phyloP scores from a whole-genome alignment of 495 filamentous ascomycete species.

The Thozetella sp. region DNA sequence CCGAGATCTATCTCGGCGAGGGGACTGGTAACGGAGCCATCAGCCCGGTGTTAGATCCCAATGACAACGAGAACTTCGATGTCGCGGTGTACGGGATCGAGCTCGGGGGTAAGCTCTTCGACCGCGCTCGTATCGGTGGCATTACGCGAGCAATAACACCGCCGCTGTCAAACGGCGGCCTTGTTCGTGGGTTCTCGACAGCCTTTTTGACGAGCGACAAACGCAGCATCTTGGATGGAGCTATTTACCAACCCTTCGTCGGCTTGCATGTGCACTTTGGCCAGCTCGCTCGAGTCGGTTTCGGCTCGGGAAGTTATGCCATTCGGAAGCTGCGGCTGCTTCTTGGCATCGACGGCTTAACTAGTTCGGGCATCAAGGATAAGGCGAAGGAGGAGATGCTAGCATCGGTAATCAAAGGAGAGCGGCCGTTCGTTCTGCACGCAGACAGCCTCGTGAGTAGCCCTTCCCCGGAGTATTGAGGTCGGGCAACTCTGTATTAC shows the following conservation, averaged over 20 bases:
- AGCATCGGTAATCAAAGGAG: constrained; percentile 27
- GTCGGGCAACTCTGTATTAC: too few species aligned
- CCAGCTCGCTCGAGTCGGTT: constrained; percentile 19
- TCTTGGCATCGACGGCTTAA: constrained; percentile 11
- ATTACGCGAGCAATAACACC: constrained; percentile 51
- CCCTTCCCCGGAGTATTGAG: too few species aligned
- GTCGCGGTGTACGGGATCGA: constrained; percentile 51
- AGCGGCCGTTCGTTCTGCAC: constrained; percentile 30
- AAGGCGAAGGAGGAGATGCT: constrained; percentile 25
- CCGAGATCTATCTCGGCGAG: constrained; percentile 41
- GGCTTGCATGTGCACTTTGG: constrained; percentile 44
- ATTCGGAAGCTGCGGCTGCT: constrained; percentile 22
- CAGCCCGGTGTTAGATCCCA: constrained; percentile 8
- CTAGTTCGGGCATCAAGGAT: constrained; percentile 11
- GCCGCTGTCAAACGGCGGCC: constrained; percentile 33
- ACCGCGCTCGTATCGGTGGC: constrained; percentile 45
- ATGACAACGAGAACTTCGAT: constrained; percentile 30
- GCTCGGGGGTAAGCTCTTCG: constrained; percentile 44
- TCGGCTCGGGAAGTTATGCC: constrained; percentile 25
- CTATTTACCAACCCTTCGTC: constrained; percentile 39
- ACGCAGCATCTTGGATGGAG: constrained; percentile 36
- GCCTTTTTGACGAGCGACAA: constrained; percentile 44
- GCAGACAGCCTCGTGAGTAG: constrained; percentile 27
- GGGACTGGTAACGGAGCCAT: constrained; percentile 40
- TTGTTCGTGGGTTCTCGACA: constrained; percentile 46